phyloP scores from a whole-genome alignment of 306 rosid species.

The Quercus gilva region DNA sequence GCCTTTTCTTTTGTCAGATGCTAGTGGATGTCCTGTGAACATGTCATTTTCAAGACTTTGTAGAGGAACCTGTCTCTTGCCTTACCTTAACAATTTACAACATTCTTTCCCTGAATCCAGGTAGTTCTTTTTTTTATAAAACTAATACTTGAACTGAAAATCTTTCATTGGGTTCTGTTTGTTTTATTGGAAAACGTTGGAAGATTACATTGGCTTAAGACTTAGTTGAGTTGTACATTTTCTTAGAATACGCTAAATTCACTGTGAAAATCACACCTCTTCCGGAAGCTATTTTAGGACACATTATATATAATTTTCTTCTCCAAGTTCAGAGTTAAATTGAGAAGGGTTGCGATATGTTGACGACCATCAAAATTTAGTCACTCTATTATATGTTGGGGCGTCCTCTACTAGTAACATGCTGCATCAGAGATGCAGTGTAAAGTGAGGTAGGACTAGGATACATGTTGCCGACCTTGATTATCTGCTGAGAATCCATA shows the following conservation, averaged over 20 bases:
- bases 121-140: slow-evolving; percentile 17
- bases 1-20: slow-evolving; percentile 24
- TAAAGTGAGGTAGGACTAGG: too few species aligned
- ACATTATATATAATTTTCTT: background rate
- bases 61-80: slow-evolving; percentile 35
- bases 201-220: background rate
- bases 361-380: too few species aligned
- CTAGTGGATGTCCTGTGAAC: slow-evolving; percentile 31
- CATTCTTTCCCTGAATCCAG: slow-evolving; percentile 28
- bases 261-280: background rate
- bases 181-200: background rate
- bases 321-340: background rate
- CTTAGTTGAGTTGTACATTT: background rate
- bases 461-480: too few species aligned
- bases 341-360: too few species aligned
- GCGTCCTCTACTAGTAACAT: too few species aligned
- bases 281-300: background rate
- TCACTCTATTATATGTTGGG: too few species aligned
- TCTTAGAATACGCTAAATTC: background rate
- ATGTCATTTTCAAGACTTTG: slow-evolving; percentile 54
- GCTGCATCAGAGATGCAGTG: too few species aligned
- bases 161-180: background rate
- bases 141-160: background rate
- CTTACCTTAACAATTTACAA: slow-evolving; percentile 32
- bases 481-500: too few species aligned